Evolutionary conservation across 2,329 filamentous ascomycete genomes (phyloP).

Genomic region (Aspergillus fumigatus): DNA sequence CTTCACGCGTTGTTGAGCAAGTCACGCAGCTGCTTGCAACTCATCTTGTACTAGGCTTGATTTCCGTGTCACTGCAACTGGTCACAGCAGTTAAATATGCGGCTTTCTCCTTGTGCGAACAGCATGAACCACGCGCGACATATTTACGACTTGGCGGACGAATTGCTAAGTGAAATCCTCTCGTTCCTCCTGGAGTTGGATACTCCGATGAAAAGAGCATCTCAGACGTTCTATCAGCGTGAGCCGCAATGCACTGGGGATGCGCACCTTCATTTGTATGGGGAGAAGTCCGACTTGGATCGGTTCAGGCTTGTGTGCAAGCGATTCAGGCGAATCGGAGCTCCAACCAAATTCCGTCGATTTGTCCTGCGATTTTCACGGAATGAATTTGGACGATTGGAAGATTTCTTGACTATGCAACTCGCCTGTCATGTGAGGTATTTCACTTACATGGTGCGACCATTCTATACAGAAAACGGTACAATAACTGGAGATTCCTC

Average conservation of each 20-base stretch:
- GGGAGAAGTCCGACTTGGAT: slow-evolving; percentile 35
- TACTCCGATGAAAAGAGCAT: slow-evolving; percentile 8
- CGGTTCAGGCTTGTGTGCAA: slow-evolving; percentile 39
- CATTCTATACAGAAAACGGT: slow-evolving; percentile 38
- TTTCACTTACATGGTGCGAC: slow-evolving; percentile 39
- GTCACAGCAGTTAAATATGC: slow-evolving; percentile 27
- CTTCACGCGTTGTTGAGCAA: neutral
- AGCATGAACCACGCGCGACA: slow-evolving; percentile 30
- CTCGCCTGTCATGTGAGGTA: slow-evolving; percentile 34
- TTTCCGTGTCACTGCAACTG: slow-evolving; percentile 31
- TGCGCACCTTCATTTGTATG: slow-evolving; percentile 11
- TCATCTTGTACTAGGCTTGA: slow-evolving; percentile 6
- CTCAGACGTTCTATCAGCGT: slow-evolving; percentile 6
- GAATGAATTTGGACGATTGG: slow-evolving; percentile 31
- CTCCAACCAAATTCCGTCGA: slow-evolving; percentile 35
- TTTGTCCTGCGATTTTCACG: slow-evolving; percentile 35
- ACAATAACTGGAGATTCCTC: slow-evolving; percentile 18
- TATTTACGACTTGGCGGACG: slow-evolving; percentile 34
- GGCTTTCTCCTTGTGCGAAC: slow-evolving; percentile 27
- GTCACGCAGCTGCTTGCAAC: neutral
- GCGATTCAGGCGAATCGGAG: slow-evolving; percentile 38
- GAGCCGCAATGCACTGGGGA: slow-evolving; percentile 6
- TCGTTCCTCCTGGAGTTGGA: slow-evolving; percentile 25
- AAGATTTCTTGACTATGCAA: slow-evolving; percentile 33
- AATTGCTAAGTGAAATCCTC: slow-evolving; percentile 32